phyloP scores from a whole-genome alignment of 1,284 basidiomycete species.

The Mycena sp. region DNA sequence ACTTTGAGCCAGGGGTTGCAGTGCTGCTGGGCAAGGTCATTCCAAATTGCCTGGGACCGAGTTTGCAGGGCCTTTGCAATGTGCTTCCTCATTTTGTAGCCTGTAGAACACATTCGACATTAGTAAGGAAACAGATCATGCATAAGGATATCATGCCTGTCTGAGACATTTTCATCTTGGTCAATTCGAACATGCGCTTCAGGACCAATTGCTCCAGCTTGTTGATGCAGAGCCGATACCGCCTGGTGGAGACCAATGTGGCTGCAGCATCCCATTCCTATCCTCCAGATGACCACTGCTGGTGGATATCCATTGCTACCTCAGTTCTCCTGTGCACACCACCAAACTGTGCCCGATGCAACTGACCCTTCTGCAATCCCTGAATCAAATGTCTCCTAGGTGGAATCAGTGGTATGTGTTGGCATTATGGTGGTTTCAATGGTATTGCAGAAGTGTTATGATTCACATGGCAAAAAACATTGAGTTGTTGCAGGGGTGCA shows the following conservation, averaged over 20 bases:
- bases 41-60: slow-evolving; percentile 12
- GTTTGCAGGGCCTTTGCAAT: slow-evolving; percentile 19
- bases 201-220: slow-evolving; percentile 6
- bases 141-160: slow-evolving; percentile 5
- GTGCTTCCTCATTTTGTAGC: slow-evolving; percentile 17
- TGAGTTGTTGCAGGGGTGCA: no score
- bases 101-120: not conserved
- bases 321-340: slow-evolving; percentile 35
- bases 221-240: not conserved
- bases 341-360: not conserved
- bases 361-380: not conserved
- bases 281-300: slow-evolving; percentile 29
- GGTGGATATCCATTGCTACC: slow-evolving; percentile 28
- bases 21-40: not conserved
- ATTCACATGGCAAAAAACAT: no score
- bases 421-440: no score
- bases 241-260: not conserved
- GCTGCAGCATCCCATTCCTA: slow-evolving; percentile 34
- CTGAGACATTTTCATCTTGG: not conserved
- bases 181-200: slow-evolving; percentile 6
- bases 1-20: not conserved
- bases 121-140: not conserved
- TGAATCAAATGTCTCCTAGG: not conserved
- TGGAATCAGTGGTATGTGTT: no score
- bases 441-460: no score